Evolutionary conservation across 805 yeast species (phyloP).

Genomic region (Ogataea ganodermae): DNA sequence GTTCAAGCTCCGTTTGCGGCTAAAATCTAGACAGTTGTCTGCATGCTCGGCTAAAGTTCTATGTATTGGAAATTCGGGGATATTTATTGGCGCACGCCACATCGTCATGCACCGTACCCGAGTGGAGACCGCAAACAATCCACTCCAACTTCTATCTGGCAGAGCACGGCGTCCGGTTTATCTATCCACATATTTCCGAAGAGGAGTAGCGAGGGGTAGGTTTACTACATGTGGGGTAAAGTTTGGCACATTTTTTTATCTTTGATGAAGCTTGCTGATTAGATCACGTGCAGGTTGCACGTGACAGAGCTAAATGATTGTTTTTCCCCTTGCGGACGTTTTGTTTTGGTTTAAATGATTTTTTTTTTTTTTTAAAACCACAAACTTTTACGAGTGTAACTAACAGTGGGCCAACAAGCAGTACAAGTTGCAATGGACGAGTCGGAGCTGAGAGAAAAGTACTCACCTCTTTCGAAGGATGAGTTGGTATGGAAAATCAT

Average conservation of each 20-base stretch:
- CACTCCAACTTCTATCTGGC: too few relatives aligned
- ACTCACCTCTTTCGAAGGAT: conserved; percentile 11
- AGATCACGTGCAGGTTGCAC: neutral
- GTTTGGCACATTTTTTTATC: too few relatives aligned
- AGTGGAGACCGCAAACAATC: too few relatives aligned
- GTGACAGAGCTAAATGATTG: neutral
- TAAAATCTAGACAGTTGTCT: too few relatives aligned
- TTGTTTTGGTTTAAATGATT: conserved; percentile 3
- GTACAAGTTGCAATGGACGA: neutral
- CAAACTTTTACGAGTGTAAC: neutral
- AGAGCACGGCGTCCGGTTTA: too few relatives aligned
- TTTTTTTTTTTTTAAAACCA: neutral
- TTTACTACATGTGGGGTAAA: too few relatives aligned
- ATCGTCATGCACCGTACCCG: neutral
- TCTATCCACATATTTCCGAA: neutral
- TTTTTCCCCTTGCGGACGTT: conserved; percentile 1
- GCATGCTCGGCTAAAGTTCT: too few relatives aligned
- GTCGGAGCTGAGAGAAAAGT: conserved; percentile 6
- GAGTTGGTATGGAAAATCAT: conserved; percentile 18
- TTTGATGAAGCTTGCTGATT: too few relatives aligned
- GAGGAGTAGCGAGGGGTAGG: neutral
- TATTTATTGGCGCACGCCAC: too few relatives aligned
- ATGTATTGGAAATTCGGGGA: too few relatives aligned
- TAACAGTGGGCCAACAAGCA: neutral
- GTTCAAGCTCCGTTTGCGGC: too few relatives aligned